A percentile compares a stretch with the other conserved stretches of the same genome.
Conservation (phyloP, 2,329 filamentous ascomycete genomes). For the Hypoxylon sp. region DNA sequence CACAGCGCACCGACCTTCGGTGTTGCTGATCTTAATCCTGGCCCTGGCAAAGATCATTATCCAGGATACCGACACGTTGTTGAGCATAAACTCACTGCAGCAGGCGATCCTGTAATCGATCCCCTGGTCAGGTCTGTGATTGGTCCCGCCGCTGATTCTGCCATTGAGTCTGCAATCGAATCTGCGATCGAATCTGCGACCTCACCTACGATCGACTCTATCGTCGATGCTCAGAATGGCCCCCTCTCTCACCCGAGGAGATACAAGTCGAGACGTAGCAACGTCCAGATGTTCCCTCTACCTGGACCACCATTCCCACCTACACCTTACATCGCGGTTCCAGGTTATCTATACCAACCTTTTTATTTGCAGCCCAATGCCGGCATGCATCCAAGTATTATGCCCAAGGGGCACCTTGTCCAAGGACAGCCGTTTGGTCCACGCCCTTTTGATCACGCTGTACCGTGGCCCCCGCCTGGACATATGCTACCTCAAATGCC, state of each 20-base stretch:
- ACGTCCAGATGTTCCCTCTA: neutral
- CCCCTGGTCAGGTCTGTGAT: neutral
- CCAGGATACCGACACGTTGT: neutral
- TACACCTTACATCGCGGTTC: no score
- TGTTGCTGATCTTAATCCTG: no score
- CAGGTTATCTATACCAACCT: neutral
- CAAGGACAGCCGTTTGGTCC: neutral
- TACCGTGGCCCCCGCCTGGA: no score
- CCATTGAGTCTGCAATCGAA: neutral
- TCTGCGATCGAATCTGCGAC: neutral
- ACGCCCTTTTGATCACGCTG: no score
- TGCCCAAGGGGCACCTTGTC: no score
- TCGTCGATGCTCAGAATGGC: neutral
- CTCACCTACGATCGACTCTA: neutral
- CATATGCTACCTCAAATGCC: neutral
- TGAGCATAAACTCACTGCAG: neutral
- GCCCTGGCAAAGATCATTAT: neutral
- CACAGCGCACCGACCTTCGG: neutral
- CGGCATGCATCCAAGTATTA: neutral
- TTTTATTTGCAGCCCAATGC: conserved; percentile 9
- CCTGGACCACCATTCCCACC: neutral
- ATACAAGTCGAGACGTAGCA: neutral
- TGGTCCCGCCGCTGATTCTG: neutral
- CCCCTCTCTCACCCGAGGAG: neutral
- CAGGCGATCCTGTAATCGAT: neutral